phyloP scores from a whole-genome alignment of 2,329 filamentous ascomycete species.

The Simplicillium aogashimaense region DNA sequence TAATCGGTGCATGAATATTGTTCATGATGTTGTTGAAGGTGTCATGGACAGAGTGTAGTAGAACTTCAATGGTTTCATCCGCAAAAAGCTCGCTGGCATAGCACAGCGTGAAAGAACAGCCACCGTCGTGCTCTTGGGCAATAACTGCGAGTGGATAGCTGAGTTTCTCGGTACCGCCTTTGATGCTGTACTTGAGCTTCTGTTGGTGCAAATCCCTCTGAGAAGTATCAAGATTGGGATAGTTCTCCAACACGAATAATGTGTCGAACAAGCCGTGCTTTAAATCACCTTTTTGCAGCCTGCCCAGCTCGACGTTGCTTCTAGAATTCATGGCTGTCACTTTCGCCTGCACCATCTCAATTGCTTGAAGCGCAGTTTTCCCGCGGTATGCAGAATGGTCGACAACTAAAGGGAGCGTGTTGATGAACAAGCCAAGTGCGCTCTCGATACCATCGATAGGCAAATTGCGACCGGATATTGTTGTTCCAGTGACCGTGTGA shows the following conservation, averaged over 20 bases:
- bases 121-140: slow-evolving; percentile 1
- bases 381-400: not conserved
- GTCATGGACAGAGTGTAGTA: slow-evolving; percentile 1
- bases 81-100: slow-evolving; percentile 2
- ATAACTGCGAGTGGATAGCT: slow-evolving; percentile 3
- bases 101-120: slow-evolving; percentile 1
- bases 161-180: slow-evolving; percentile 2
- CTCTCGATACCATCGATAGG: not conserved
- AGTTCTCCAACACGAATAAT: slow-evolving; percentile 1
- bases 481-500: slow-evolving; percentile 1
- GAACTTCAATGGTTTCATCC: not conserved
- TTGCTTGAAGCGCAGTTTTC: slow-evolving; percentile 1
- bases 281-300: not conserved
- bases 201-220: not conserved
- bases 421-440: slow-evolving; percentile 2
- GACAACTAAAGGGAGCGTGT: slow-evolving; percentile 1
- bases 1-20: not conserved
- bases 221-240: slow-evolving; percentile 1
- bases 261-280: slow-evolving; percentile 3
- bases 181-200: not conserved
- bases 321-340: slow-evolving; percentile 2
- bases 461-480: not conserved
- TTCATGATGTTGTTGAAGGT: not conserved
- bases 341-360: not conserved
- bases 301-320: slow-evolving; percentile 2